A percentile compares a stretch with the other conserved stretches of the same genome.
Evolutionary conservation across 1,284 basidiomycete species (phyloP).

Genomic region (Tylopilus orsonianus): DNA sequence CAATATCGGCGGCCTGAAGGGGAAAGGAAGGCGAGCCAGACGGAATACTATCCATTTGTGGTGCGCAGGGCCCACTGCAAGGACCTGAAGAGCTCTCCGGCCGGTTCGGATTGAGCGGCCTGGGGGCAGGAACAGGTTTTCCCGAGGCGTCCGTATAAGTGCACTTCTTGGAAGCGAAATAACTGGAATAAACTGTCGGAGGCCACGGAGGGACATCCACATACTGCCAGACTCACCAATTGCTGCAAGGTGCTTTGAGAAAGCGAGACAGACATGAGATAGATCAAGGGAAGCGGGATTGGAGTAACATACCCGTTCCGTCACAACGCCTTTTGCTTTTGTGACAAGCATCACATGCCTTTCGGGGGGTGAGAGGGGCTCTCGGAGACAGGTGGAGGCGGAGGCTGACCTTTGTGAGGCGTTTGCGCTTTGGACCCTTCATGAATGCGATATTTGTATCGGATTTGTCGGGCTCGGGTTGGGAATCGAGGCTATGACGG

Average conservation of each 20-base stretch:
- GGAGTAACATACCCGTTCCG: conserved; percentile 60
- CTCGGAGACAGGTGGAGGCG: conserved; percentile 3
- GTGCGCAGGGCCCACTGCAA: conserved; percentile 16
- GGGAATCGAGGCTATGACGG: conserved; percentile 22
- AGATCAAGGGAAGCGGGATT: conserved; percentile 13
- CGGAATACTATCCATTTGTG: conserved; percentile 17
- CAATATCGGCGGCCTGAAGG: conserved; percentile 18
- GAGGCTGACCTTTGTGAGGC: conserved; percentile 61
- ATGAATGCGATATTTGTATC: conserved; percentile 39
- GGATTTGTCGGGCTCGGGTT: conserved; percentile 24
- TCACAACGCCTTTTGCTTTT: conserved; percentile 81
- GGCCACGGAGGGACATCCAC: conserved; percentile 1
- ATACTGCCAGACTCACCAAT: conserved; percentile 52
- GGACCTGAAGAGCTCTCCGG: conserved; percentile 23
- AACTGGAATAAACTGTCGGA: conserved; percentile 42
- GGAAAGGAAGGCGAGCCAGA: conserved; percentile 19
- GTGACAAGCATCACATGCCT: conserved; percentile 83
- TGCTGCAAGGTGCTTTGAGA: conserved; percentile 71
- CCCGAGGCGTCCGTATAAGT: conserved; percentile 79
- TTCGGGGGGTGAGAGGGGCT: conserved; percentile 13
- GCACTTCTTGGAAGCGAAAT: conserved; percentile 77
- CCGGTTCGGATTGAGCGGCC: conserved; percentile 33
- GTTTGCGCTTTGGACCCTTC: conserved; percentile 64
- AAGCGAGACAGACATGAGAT: conserved; percentile 8
- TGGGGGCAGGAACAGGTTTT: conserved; percentile 71